A percentile compares a stretch with the other conserved stretches of the same genome.
Evolutionary conservation across 2,329 filamentous ascomycete species (phyloP).

Genomic region (Hortaea werneckii): DNA sequence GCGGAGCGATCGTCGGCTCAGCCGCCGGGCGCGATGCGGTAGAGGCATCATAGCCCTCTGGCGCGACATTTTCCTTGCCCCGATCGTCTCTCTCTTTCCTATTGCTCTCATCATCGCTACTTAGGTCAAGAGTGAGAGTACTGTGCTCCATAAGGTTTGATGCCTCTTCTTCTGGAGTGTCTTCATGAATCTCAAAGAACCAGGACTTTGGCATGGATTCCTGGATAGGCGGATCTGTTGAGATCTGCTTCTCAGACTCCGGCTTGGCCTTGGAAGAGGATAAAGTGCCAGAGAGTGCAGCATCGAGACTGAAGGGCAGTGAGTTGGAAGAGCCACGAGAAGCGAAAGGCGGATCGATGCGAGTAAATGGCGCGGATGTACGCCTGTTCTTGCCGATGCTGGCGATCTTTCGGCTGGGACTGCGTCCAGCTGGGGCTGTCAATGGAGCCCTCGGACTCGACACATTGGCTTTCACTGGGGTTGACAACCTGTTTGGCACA

Average conservation of each 20-base stretch:
- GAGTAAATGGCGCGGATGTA: conserved; percentile 52
- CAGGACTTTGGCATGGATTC: conserved; percentile 52
- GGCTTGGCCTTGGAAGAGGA: conserved; percentile 35
- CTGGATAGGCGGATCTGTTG: conserved; percentile 41
- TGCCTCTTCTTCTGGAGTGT: conserved; percentile 80
- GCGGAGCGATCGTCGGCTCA: conserved; percentile 1
- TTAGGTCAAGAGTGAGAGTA: conserved; percentile 77
- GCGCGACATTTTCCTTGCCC: conserved; percentile 91
- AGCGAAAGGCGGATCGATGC: conserved; percentile 61
- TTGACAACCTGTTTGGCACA: conserved; percentile 19
- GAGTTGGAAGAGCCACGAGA: conserved; percentile 28
- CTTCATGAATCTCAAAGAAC: conserved; percentile 93
- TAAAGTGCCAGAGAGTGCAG: conserved; percentile 69
- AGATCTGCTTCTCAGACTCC: conserved; percentile 1
- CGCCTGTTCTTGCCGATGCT: conserved; percentile 53
- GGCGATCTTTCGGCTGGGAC: conserved; percentile 61
- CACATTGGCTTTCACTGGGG: conserved; percentile 29
- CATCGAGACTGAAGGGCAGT: conserved; percentile 72
- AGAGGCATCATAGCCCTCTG: conserved; percentile 36
- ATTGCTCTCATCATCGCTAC: conserved; percentile 68
- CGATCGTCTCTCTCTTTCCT: conserved; percentile 47
- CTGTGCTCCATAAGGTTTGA: conserved; percentile 89
- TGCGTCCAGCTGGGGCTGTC: conserved; percentile 66
- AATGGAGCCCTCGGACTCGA: conserved; percentile 33
- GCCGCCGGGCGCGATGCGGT: conserved; percentile 12